phyloP scores from a whole-genome alignment of 2,329 filamentous ascomycete genomes.

The Penicillium sp. region DNA sequence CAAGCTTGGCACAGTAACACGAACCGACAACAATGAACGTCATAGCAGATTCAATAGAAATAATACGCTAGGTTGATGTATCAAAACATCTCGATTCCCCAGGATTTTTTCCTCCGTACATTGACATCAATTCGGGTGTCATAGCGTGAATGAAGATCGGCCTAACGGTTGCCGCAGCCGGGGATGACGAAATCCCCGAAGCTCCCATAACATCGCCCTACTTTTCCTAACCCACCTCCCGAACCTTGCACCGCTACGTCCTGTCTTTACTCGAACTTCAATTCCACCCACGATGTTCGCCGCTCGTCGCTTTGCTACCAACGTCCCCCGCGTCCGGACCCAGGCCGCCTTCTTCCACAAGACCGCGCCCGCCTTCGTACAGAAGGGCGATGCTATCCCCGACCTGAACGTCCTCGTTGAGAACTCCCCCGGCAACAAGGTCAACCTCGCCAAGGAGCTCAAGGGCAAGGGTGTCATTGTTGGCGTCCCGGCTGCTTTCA shows the following conservation, averaged over 20 bases:
- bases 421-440: slow-evolving; percentile 84
- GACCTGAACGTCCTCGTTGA: slow-evolving; percentile 75
- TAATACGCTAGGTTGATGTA: background rate
- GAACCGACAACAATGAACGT: background rate
- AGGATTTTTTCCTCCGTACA: background rate
- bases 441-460: slow-evolving; percentile 80
- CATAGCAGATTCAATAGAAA: background rate
- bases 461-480: slow-evolving; percentile 77
- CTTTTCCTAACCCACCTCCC: background rate
- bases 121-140: background rate
- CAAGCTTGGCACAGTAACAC: background rate
- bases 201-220: slow-evolving; percentile 2
- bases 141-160: slow-evolving; percentile 11
- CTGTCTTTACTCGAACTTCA: background rate
- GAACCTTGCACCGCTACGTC: background rate
- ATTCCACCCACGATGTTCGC: slow-evolving; percentile 35
- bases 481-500: slow-evolving; percentile 79
- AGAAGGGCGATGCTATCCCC: slow-evolving; percentile 77
- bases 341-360: slow-evolving; percentile 40
- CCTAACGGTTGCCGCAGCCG: background rate
- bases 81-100: background rate
- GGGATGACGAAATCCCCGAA: slow-evolving; percentile 19
- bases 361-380: slow-evolving; percentile 54
- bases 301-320: slow-evolving; percentile 35
- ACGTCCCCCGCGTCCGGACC: slow-evolving; percentile 30